A percentile compares a stretch with the other conserved stretches of the same genome.
Evolutionary conservation across 2,329 filamentous ascomycete species (phyloP).

Genomic region (Colletotrichum gloeosporioides): DNA sequence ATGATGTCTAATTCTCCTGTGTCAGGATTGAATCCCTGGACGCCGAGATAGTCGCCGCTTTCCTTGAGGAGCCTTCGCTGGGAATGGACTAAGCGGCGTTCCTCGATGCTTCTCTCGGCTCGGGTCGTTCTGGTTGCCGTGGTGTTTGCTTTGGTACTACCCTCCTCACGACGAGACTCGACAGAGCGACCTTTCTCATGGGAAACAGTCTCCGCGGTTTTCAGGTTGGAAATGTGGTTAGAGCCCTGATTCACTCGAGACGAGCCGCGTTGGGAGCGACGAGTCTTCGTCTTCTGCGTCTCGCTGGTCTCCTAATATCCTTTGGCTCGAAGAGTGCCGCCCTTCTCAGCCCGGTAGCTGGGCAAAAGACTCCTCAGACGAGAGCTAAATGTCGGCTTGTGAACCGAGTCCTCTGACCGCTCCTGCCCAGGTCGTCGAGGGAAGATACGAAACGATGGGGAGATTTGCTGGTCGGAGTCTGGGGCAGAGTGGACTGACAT

Average conservation of each 20-base stretch:
- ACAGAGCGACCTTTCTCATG: not conserved
- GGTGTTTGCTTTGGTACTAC: not conserved
- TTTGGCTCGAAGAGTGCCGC: slow-evolving; percentile 48
- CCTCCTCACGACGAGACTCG: not conserved
- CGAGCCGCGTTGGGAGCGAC: not conserved
- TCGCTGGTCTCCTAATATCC: slow-evolving; percentile 32
- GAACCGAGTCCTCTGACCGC: not conserved
- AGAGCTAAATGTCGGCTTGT: slow-evolving; percentile 35
- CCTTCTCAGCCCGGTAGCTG: slow-evolving; percentile 53
- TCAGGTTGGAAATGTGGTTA: slow-evolving; percentile 39
- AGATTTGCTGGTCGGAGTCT: not conserved
- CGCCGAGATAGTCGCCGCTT: slow-evolving; percentile 63
- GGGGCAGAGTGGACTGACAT: slow-evolving; percentile 7
- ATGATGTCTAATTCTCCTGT: slow-evolving; percentile 59
- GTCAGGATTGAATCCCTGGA: slow-evolving; percentile 62
- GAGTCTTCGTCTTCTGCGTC: not conserved
- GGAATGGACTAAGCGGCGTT: slow-evolving; percentile 28
- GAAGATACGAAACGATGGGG: slow-evolving; percentile 1
- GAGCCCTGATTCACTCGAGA: slow-evolving; percentile 25
- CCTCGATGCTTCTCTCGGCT: not conserved
- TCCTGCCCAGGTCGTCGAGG: not conserved
- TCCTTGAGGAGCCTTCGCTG: slow-evolving; percentile 53
- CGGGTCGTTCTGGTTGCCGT: not conserved
- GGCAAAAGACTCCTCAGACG: slow-evolving; percentile 54
- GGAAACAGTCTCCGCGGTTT: slow-evolving; percentile 34